Conservation (phyloP, 441 rosid species). For the Erodium texanum region DNA sequence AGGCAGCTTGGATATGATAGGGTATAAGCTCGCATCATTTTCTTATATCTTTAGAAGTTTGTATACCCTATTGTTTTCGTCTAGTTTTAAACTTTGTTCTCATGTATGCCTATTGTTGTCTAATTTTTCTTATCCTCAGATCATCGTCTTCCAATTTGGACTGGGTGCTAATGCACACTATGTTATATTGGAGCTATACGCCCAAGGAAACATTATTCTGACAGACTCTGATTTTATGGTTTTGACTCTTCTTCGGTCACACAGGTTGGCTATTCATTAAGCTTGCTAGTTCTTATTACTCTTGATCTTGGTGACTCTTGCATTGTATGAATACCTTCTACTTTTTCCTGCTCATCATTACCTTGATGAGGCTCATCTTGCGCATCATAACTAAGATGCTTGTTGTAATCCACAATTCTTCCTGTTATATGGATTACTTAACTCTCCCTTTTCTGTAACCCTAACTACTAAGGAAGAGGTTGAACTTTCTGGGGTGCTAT, state of each 20-base stretch:
- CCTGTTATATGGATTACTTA: neutral
- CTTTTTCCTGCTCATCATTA: neutral
- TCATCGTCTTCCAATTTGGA: conserved; percentile 88
- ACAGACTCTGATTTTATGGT: conserved; percentile 83
- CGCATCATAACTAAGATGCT: neutral
- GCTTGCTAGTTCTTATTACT: neutral
- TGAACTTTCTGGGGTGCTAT: neutral
- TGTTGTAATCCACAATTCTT: too few relatives aligned
- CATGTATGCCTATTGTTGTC: neutral
- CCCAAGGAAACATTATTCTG: conserved; percentile 92
- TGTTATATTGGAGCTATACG: conserved; percentile 86
- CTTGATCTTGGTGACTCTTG: neutral
- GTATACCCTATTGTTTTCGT: neutral
- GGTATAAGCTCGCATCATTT: conserved; percentile 30
- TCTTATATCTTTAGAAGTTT: conserved; percentile 1
- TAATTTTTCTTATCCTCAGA: conserved; percentile 34
- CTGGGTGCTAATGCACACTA: conserved; percentile 80
- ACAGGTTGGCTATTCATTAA: conserved; percentile 46
- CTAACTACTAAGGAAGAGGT: neutral
- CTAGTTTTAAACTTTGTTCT: neutral
- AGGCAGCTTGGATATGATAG: conserved; percentile 96
- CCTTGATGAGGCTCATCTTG: neutral
- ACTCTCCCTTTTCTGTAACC: neutral
- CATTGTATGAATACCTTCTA: neutral
- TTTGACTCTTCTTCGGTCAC: conserved; percentile 91